phyloP scores from a whole-genome alignment of 2,329 filamentous ascomycete genomes.

The Proliferodiscus dingleyae region DNA sequence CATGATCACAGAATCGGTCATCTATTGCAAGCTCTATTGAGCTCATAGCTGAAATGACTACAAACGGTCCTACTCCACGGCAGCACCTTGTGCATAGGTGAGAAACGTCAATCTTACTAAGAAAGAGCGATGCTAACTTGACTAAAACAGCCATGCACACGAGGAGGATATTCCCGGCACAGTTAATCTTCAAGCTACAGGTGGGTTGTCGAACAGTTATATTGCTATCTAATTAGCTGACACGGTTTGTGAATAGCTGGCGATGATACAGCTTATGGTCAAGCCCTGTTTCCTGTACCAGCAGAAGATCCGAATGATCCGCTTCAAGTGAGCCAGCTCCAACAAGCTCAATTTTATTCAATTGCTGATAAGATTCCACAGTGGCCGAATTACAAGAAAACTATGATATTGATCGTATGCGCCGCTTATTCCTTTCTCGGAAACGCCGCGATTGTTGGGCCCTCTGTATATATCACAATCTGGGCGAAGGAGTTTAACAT shows the following conservation, averaged over 20 bases:
- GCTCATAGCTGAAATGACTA: not conserved
- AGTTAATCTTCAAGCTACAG: constrained; percentile 44
- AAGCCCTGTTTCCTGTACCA: constrained; percentile 56
- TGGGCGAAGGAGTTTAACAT: constrained; percentile 49
- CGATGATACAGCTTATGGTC: constrained; percentile 54
- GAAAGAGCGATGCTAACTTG: not conserved
- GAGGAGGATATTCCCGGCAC: constrained; percentile 53
- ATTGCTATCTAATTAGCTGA: not conserved
- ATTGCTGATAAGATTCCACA: constrained; percentile 20
- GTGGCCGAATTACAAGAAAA: constrained; percentile 53
- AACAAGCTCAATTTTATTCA: not conserved
- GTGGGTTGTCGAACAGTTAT: constrained; percentile 16
- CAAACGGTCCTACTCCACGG: not conserved
- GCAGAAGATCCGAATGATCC: constrained; percentile 58
- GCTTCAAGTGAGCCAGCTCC: constrained; percentile 37
- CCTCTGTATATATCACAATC: constrained; percentile 53
- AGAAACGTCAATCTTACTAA: not conserved
- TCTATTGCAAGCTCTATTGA: too few species aligned
- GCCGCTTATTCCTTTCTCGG: constrained; percentile 54
- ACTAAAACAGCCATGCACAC: constrained; percentile 44
- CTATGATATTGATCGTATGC: constrained; percentile 48
- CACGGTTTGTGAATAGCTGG: constrained; percentile 38
- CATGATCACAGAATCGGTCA: too few species aligned
- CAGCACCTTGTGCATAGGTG: not conserved
- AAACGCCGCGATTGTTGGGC: constrained; percentile 51